Conservation (phyloP, 352 stramenopile genomes). For the Globisporangium okanoganense region DNA sequence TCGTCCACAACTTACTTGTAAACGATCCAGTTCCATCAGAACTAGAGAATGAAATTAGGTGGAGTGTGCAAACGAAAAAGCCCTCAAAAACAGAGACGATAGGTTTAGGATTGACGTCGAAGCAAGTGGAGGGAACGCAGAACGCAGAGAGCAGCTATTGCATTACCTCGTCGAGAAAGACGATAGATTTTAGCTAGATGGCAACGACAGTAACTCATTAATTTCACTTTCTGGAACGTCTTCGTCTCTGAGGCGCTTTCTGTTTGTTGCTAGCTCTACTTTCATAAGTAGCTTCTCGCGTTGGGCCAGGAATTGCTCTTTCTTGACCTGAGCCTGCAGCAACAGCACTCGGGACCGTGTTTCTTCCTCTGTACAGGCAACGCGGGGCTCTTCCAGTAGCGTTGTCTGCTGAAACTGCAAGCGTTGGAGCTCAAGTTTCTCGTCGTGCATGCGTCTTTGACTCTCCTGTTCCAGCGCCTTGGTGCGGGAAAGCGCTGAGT, state of each 20-base stretch:
- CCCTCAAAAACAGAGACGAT: background rate
- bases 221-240: constrained; percentile 18
- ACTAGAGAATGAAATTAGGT: background rate
- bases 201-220: constrained; percentile 11
- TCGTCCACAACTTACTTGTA: constrained; percentile 1
- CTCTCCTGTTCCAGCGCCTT: constrained; percentile 2
- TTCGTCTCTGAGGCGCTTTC: constrained; percentile 17
- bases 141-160: constrained; percentile 8
- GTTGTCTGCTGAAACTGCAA: constrained; percentile 4
- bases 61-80: background rate
- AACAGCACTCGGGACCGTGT: constrained; percentile 2
- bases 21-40: background rate
- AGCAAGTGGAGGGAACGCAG: background rate
- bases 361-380: constrained; percentile 11
- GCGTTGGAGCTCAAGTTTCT: constrained; percentile 7
- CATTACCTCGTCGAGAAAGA: constrained; percentile 20
- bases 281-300: constrained; percentile 13
- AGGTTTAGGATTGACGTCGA: background rate
- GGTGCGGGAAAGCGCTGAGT: background rate
- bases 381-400: constrained; percentile 5
- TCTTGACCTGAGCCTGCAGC: constrained; percentile 6
- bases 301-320: constrained; percentile 1
- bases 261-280: constrained; percentile 8
- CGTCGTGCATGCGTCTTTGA: constrained; percentile 4
- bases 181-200: constrained; percentile 7